Conservation (phyloP, 441 rosid species). For the Pelargonium exstipulatum region DNA sequence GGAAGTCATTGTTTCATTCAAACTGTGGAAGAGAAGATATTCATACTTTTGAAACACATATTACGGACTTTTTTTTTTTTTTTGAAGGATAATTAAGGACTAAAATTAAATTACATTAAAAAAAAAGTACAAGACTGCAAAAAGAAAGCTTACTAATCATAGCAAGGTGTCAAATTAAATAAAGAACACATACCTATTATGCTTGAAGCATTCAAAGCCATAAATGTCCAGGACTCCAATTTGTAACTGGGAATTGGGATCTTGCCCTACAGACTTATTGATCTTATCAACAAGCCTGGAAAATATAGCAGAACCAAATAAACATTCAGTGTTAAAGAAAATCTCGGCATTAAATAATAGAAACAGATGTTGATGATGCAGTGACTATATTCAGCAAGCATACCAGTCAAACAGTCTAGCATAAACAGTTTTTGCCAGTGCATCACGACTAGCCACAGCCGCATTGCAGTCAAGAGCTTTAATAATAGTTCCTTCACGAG, state of each 20-base stretch:
- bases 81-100: not conserved
- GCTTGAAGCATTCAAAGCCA: constrained; percentile 94
- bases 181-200: constrained; percentile 84
- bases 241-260: constrained; percentile 63
- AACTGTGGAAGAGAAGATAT: not conserved
- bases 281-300: constrained; percentile 86
- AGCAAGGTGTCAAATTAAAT: constrained; percentile 26
- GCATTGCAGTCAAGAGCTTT: constrained; percentile 89
- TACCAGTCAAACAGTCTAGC: constrained; percentile 96
- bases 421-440: constrained; percentile 90
- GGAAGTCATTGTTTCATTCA: not conserved
- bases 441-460: constrained; percentile 92
- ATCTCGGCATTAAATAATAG: not conserved
- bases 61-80: no score
- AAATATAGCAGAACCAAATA: constrained; percentile 22
- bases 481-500: constrained; percentile 87
- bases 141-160: not conserved
- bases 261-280: constrained; percentile 87
- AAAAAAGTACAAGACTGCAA: not conserved
- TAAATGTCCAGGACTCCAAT: constrained; percentile 88
- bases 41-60: not conserved
- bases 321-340: constrained; percentile 12
- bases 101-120: not conserved
- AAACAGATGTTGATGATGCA: constrained; percentile 8
- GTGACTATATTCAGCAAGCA: constrained; percentile 4